These are phyloP conservation scores for Medicago truncatula DNA, from an alignment of 306 rosid species.

Conservation along the genomic window DNA sequence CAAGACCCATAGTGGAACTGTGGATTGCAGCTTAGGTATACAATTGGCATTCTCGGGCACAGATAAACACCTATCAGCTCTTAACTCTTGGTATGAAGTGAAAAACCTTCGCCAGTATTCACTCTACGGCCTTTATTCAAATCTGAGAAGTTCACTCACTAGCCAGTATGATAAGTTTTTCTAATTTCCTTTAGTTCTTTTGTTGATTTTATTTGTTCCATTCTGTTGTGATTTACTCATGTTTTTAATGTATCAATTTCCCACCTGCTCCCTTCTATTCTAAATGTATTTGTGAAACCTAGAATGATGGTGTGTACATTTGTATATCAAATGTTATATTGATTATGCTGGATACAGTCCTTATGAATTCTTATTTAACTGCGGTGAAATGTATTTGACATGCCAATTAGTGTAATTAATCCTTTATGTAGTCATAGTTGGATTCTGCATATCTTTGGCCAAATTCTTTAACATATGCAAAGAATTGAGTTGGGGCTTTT, in stretches of 20 bases:
- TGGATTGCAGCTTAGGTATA: conserved; percentile 89
- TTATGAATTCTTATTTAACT: conserved; percentile 24
- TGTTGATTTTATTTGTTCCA: conserved; percentile 41
- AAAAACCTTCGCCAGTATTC: conserved; percentile 90
- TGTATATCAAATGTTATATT: conserved; percentile 36
- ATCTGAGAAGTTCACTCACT: conserved; percentile 82
- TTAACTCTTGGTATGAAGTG: conserved; percentile 99
- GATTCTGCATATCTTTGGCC: conserved; percentile 1
- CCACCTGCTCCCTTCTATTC: neutral
- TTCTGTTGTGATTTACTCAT: conserved; percentile 38
- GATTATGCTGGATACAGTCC: conserved; percentile 28
- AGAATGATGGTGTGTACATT: conserved; percentile 48
- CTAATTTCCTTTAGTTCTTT: conserved; percentile 37
- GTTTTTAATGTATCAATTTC: conserved; percentile 4
- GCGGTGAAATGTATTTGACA: conserved; percentile 1
- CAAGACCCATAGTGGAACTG: conserved; percentile 68
- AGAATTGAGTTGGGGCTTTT: neutral
- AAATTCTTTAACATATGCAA: neutral
- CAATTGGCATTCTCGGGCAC: conserved; percentile 96
- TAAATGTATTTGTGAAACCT: conserved; percentile 35
- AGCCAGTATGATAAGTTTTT: conserved; percentile 77
- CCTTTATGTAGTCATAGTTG: neutral
- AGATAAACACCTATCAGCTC: conserved; percentile 78
- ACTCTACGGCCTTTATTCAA: conserved; percentile 74
- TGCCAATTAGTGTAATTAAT: conserved; percentile 11